Percentiles rank a stretch among this genome's conserved stretches.
These are phyloP conservation scores for Ajuga chamaepitys DNA, from an alignment of 257 asterid genomes.

Conservation along the genomic window DNA sequence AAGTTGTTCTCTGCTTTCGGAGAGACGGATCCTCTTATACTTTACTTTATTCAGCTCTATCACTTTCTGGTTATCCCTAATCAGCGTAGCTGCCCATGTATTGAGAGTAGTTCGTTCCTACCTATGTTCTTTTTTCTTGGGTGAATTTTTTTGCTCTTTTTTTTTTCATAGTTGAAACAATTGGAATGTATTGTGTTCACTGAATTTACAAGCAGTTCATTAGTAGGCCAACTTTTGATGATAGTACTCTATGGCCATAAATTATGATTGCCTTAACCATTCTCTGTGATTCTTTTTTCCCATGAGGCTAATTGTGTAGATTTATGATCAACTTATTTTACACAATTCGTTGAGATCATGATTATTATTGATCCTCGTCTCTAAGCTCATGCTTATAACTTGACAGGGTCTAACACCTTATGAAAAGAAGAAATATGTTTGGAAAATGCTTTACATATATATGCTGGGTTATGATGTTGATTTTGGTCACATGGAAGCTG, in stretches of 20 bases:
- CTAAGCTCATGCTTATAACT: background rate
- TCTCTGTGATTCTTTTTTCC: background rate
- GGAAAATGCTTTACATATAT: constrained; percentile 98
- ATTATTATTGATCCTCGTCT: background rate
- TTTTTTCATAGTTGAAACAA: background rate
- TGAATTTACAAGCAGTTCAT: background rate
- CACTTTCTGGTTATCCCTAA: background rate
- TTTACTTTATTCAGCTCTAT: background rate
- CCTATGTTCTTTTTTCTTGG: background rate
- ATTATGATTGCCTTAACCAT: background rate
- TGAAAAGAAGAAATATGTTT: constrained; percentile 97
- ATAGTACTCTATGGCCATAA: background rate
- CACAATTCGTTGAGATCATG: background rate
- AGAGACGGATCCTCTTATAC: background rate
- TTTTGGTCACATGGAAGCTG: constrained; percentile 99
- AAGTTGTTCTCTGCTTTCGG: background rate
- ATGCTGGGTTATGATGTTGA: constrained; percentile 99
- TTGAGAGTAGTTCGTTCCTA: background rate
- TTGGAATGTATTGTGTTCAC: background rate
- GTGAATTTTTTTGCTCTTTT: background rate
- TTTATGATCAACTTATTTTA: background rate
- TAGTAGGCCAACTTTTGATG: background rate
- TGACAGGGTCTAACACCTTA: constrained; percentile 81
- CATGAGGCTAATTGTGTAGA: background rate
- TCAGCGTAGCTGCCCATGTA: background rate